phyloP scores from a whole-genome alignment of 139 green algal genomes.

The Chlamydomonas eustigma region DNA sequence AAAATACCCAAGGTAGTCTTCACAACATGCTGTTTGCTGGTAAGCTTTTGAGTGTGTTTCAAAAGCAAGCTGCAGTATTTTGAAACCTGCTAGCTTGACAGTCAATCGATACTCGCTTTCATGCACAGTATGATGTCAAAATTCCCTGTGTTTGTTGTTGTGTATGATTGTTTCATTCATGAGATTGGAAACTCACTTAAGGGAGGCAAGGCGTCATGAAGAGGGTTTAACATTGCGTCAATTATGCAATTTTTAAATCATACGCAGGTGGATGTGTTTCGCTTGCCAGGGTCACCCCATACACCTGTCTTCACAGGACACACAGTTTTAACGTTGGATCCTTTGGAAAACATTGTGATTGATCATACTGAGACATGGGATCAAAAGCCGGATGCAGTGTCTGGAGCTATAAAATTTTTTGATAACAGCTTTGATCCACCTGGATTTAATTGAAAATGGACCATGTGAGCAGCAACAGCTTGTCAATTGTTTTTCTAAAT shows the following conservation, averaged over 20 bases:
- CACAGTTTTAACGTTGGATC: slow-evolving; percentile 9
- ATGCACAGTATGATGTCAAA: neutral
- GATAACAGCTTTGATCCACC: slow-evolving; percentile 2
- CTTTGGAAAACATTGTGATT: slow-evolving; percentile 15
- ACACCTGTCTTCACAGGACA: slow-evolving; percentile 12
- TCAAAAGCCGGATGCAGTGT: neutral
- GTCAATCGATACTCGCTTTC: too few relatives aligned
- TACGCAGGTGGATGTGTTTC: slow-evolving; percentile 14
- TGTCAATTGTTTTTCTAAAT: too few relatives aligned
- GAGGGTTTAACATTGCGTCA: neutral
- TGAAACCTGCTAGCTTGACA: too few relatives aligned
- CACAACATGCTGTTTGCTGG: too few relatives aligned
- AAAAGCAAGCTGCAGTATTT: too few relatives aligned
- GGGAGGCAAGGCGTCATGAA: neutral
- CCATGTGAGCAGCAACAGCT: neutral
- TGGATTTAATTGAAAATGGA: neutral
- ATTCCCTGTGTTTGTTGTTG: neutral
- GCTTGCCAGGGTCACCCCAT: slow-evolving; percentile 6
- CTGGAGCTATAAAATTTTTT: slow-evolving; percentile 8
- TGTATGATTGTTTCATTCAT: neutral
- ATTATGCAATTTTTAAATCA: neutral
- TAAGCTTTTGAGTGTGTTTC: too few relatives aligned
- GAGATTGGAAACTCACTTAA: too few relatives aligned
- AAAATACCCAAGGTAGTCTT: too few relatives aligned
- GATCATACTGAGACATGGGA: slow-evolving; percentile 11